Evolutionary conservation across 345 rosid species (phyloP), one percentile per base, ranked within the genome.

Genomic region (Abelmoschus esculentus): DNA sequence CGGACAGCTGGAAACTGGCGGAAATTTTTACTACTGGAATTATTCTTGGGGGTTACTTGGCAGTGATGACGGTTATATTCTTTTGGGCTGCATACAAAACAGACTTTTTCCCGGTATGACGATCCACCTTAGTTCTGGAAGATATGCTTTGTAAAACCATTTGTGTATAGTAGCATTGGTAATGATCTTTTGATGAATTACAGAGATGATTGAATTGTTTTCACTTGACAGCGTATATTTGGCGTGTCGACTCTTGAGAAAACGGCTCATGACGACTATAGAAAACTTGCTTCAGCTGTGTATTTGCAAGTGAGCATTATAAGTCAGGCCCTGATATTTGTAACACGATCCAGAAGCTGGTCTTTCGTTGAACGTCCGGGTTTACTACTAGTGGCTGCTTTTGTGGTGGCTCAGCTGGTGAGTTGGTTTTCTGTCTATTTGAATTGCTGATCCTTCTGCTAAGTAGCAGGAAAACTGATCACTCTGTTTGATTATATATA

Each of bases 1-100:
- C 96, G 4, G 99, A 95, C 86, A 91, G 99, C 85, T 90, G 99
- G 99, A 95, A 91, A 83, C 86, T 95, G 67, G 81, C 99, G 0
- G 99, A 95, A 77, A 95, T 95, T 70, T 91, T 91, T 61, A 81
- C 96, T 0, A 95, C 99, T 36, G 98, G 99, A 10, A 72, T 95
- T 69, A 80, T 95, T 77, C 96, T 95, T 32, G 99, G 99, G 31
- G 81, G 90, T 78, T 95, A 95, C 88, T 76, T 95, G 86, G 99
- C 99, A 13, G 81, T 95, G 93, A 91, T 91, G 98, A 95, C 99
- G 0, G 98, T 95, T 76, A 91, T 95, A 69, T 95, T 95, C 84
- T 95, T 95, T 76, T 95, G 97, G 99, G 96, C 77, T 22, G 93
- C 99, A 32, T 91, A 91, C 71, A 89, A 95, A 78, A 90, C 98